Evolutionary conservation across 192 early-diverging fungal species (phyloP).

Genomic region (Dissophora ornata): DNA sequence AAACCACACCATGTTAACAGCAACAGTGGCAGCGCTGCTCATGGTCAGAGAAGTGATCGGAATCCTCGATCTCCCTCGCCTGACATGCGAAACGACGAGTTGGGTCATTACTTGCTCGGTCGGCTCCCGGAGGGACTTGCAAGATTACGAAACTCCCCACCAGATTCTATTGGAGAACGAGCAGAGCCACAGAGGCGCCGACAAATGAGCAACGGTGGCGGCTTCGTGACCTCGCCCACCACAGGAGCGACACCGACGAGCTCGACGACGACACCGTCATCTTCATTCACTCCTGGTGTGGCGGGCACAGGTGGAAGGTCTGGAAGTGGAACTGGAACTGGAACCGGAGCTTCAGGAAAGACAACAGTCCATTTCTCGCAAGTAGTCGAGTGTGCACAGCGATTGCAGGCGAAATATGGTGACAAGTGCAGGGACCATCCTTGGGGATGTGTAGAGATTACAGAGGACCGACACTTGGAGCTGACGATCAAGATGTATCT

Average conservation of each 20-base stretch:
- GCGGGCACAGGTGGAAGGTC: no score
- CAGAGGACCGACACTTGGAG: conserved; percentile 33
- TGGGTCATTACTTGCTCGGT: background rate
- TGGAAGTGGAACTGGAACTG: no score
- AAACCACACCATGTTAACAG: no score
- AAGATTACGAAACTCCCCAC: conserved; percentile 10
- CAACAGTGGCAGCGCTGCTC: background rate
- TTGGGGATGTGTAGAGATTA: conserved; percentile 47
- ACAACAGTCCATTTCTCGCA: conserved; percentile 46
- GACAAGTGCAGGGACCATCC: conserved; percentile 39
- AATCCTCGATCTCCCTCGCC: conserved; percentile 31
- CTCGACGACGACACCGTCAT: no score
- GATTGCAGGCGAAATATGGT: conserved; percentile 33
- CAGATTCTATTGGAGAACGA: conserved; percentile 7
- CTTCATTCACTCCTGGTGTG: no score
- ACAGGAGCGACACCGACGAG: no score
- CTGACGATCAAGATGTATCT: conserved; percentile 53
- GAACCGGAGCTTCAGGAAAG: conserved; percentile 24
- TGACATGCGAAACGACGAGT: conserved; percentile 8
- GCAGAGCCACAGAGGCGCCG: background rate
- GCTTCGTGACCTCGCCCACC: background rate
- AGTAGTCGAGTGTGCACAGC: conserved; percentile 41
- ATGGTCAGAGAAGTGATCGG: background rate
- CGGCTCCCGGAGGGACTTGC: background rate
- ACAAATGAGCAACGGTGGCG: background rate